Evolutionary conservation across 805 yeast genomes (phyloP).

Genomic region (Metschnikowia arizonensis): DNA sequence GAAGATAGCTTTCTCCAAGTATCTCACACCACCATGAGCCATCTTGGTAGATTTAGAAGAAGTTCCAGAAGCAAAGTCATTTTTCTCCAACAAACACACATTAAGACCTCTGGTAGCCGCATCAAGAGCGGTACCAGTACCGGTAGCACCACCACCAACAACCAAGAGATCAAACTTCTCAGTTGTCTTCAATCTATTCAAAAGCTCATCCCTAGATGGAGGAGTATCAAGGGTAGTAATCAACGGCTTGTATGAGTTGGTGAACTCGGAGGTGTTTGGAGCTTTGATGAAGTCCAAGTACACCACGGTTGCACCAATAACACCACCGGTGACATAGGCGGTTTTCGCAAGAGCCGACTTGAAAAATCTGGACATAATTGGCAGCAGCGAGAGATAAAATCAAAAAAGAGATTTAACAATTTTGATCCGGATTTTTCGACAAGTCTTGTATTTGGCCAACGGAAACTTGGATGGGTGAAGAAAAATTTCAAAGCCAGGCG

Average conservation of each 20-base stretch:
- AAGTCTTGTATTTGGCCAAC: constrained; percentile 1
- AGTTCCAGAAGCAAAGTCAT: constrained; percentile 90
- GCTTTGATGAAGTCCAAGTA: constrained; percentile 40
- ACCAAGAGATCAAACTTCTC: constrained; percentile 73
- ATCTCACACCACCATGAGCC: constrained; percentile 97
- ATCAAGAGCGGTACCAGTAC: constrained; percentile 89
- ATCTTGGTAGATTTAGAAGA: constrained; percentile 91
- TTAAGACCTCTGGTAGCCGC: constrained; percentile 87
- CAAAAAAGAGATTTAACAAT: neutral
- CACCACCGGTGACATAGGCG: constrained; percentile 29
- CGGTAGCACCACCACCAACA: constrained; percentile 96
- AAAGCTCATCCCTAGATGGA: constrained; percentile 52
- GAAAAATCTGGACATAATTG: constrained; percentile 18
- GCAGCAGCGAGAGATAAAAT: neutral
- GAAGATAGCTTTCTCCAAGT: constrained; percentile 91
- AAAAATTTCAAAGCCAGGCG: constrained; percentile 4
- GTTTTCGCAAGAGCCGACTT: constrained; percentile 27
- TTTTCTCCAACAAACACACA: constrained; percentile 80
- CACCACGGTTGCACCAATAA: constrained; percentile 34
- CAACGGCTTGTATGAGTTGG: constrained; percentile 40
- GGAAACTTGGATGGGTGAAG: neutral
- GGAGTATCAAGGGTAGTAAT: constrained; percentile 44
- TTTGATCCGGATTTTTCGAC: neutral
- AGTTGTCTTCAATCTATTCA: constrained; percentile 31
- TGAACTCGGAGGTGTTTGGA: constrained; percentile 25